Evolutionary conservation across 1,284 basidiomycete species (phyloP).

Genomic region (Cryptococcus wingfieldii): DNA sequence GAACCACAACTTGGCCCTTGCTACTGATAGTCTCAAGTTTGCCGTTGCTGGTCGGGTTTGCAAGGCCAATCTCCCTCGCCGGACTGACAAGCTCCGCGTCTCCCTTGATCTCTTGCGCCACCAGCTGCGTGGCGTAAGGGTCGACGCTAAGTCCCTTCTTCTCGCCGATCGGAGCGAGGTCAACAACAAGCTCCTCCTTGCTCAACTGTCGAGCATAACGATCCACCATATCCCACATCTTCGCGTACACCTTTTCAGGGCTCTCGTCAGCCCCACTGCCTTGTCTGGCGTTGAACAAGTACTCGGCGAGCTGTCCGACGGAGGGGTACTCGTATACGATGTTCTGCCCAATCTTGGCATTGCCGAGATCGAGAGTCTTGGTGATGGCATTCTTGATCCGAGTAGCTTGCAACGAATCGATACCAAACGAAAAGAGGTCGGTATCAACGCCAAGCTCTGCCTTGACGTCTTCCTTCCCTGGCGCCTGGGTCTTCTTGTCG

Average conservation of each 20-base stretch:
- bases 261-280: constrained; percentile 24
- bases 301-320: constrained; percentile 30
- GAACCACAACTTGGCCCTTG: constrained; percentile 33
- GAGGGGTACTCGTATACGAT: constrained; percentile 48
- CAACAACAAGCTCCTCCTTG: not conserved
- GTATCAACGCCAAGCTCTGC: constrained; percentile 51
- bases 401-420: constrained; percentile 59
- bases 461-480: constrained; percentile 30
- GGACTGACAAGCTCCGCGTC: no score
- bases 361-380: constrained; percentile 51
- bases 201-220: constrained; percentile 44
- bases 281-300: constrained; percentile 33
- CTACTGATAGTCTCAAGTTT: constrained; percentile 1
- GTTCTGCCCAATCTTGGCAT: constrained; percentile 50
- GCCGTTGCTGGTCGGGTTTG: not conserved
- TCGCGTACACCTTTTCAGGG: constrained; percentile 35
- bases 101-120: no score
- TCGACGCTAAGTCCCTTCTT: no score
- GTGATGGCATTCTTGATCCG: constrained; percentile 56
- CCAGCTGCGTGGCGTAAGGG: no score
- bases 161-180: no score
- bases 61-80: no score
- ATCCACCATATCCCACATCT: constrained; percentile 52
- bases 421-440: constrained; percentile 50
- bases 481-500: constrained; percentile 32